phyloP scores from a whole-genome alignment of 2,329 filamentous ascomycete species.

The Penicillium sp. region DNA sequence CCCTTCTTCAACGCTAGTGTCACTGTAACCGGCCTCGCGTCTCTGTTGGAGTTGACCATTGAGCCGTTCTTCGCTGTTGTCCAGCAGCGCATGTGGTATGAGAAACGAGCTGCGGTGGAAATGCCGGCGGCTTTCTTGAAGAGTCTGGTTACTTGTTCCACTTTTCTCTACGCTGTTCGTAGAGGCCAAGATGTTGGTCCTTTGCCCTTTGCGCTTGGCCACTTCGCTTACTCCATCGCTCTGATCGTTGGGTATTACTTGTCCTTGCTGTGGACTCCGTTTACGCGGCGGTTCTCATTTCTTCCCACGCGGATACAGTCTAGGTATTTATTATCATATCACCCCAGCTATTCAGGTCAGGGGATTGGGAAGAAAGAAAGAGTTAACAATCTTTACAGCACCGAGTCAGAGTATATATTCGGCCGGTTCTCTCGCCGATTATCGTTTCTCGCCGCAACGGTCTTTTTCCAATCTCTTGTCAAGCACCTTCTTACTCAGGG shows the following conservation, averaged over 20 bases:
- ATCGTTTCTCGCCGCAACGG: constrained; percentile 73
- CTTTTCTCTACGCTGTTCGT: constrained; percentile 67
- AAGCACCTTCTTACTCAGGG: constrained; percentile 96
- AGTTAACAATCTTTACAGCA: constrained; percentile 25
- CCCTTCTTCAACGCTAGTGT: constrained; percentile 67
- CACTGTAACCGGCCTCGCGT: constrained; percentile 59
- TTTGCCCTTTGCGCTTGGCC: constrained; percentile 86
- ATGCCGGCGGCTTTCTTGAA: constrained; percentile 77
- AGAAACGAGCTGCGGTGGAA: constrained; percentile 79
- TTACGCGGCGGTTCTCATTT: constrained; percentile 69
- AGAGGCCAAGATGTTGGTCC: constrained; percentile 67
- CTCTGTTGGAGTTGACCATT: constrained; percentile 74
- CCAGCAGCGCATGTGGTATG: constrained; percentile 80
- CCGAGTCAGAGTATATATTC: constrained; percentile 53
- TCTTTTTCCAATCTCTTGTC: constrained; percentile 84
- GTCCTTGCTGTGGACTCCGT: constrained; percentile 63
- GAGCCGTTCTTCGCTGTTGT: constrained; percentile 90
- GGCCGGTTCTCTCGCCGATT: constrained; percentile 72
- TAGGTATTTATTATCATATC: constrained; percentile 39
- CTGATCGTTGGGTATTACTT: constrained; percentile 72
- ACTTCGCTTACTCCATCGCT: constrained; percentile 73
- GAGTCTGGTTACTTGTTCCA: constrained; percentile 73
- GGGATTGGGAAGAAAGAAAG: neutral
- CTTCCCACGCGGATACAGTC: constrained; percentile 52
- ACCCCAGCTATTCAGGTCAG: neutral